Evolutionary conservation across 495 filamentous ascomycete genomes (phyloP).

Genomic region (Aspergillus leporis): DNA sequence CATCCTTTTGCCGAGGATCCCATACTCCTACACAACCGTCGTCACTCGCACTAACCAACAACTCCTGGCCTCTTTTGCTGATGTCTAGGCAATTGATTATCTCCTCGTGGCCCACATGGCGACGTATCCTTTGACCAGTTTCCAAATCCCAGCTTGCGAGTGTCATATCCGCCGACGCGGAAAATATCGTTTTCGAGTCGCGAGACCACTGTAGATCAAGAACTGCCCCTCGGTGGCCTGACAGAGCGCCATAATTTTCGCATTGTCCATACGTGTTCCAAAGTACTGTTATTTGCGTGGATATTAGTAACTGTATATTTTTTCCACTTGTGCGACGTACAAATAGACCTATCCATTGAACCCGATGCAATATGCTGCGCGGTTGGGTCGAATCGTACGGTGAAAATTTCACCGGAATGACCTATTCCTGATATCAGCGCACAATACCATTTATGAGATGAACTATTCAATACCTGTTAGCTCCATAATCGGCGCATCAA

Average conservation of each 20-base stretch:
- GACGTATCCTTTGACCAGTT: constrained; percentile 80
- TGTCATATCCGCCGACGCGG: constrained; percentile 88
- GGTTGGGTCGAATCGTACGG: constrained; percentile 84
- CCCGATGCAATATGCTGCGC: constrained; percentile 91
- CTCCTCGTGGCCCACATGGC: constrained; percentile 92
- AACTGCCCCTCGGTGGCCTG: constrained; percentile 84
- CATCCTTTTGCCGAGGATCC: constrained; percentile 92
- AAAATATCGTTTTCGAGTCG: constrained; percentile 87
- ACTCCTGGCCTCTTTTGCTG: constrained; percentile 82
- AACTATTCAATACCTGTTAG: constrained; percentile 62
- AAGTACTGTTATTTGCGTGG: constrained; percentile 59
- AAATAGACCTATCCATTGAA: constrained; percentile 89
- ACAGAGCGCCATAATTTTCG: constrained; percentile 87
- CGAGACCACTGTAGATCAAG: constrained; percentile 96
- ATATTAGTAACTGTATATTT: constrained; percentile 6
- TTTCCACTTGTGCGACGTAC: constrained; percentile 48
- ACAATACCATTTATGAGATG: neutral
- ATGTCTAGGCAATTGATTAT: constrained; percentile 89
- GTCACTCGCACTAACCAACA: constrained; percentile 85
- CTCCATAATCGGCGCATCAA: constrained; percentile 95
- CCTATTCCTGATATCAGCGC: constrained; percentile 33
- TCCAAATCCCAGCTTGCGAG: constrained; percentile 95
- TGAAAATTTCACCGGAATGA: constrained; percentile 81
- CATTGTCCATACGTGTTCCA: constrained; percentile 92
- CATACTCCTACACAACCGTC: constrained; percentile 95